Evolutionary conservation across 2,329 filamentous ascomycete species (phyloP).

Genomic region (Drechslerella coelobrocha): DNA sequence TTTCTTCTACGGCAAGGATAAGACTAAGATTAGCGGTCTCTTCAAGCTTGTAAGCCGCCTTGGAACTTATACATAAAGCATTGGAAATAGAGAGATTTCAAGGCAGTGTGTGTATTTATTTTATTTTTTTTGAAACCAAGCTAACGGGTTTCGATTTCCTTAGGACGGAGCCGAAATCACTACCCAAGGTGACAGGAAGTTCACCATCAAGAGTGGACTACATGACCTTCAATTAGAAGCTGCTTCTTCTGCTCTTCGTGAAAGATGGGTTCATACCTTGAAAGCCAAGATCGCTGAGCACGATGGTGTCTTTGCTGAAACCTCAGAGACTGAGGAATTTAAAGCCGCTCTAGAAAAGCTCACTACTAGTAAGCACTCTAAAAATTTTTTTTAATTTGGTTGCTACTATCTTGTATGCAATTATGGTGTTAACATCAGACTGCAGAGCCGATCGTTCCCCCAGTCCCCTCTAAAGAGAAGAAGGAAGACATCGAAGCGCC

Average conservation of each 20-base stretch:
- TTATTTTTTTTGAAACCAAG: neutral
- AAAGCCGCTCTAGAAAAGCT: constrained; percentile 80
- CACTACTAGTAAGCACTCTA: constrained; percentile 56
- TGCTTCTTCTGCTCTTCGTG: constrained; percentile 74
- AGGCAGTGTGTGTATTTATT: too few relatives aligned
- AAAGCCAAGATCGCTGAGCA: constrained; percentile 73
- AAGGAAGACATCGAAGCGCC: constrained; percentile 59
- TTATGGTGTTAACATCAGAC: constrained; percentile 55
- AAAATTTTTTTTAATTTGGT: constrained; percentile 36
- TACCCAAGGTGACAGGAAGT: constrained; percentile 78
- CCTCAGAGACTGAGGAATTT: constrained; percentile 73
- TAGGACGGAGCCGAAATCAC: constrained; percentile 74
- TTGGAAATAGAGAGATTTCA: too few relatives aligned
- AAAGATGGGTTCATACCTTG: constrained; percentile 87
- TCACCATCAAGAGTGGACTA: constrained; percentile 77
- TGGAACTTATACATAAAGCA: too few relatives aligned
- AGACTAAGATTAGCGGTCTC: constrained; percentile 78
- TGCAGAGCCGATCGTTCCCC: constrained; percentile 59
- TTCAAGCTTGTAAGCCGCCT: constrained; percentile 79
- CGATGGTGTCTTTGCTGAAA: too few relatives aligned
- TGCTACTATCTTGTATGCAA: constrained; percentile 8
- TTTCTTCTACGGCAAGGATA: constrained; percentile 90
- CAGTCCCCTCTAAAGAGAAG: constrained; percentile 57
- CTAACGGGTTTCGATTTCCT: constrained; percentile 4
- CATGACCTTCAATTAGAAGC: constrained; percentile 98